Evolutionary conservation across 2,329 filamentous ascomycete genomes (phyloP).

Genomic region (Fusarium sublunatum): DNA sequence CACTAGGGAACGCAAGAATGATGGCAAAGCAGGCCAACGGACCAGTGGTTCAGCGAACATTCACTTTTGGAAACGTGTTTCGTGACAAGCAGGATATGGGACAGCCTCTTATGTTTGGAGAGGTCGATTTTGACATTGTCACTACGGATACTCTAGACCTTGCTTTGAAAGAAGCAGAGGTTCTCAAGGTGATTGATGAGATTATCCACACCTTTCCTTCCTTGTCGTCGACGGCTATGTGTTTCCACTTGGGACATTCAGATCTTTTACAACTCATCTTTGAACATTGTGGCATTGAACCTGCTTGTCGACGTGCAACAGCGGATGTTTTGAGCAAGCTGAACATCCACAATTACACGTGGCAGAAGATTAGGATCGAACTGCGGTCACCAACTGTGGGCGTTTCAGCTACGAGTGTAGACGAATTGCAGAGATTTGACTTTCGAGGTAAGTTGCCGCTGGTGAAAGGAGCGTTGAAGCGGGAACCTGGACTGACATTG

Average conservation of each 20-base stretch:
- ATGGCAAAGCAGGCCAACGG: conserved; percentile 77
- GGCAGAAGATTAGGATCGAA: conserved; percentile 85
- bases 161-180: conserved; percentile 90
- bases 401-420: conserved; percentile 87
- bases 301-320: conserved; percentile 73
- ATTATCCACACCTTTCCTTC: conserved; percentile 84
- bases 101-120: conserved; percentile 83
- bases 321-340: conserved; percentile 89
- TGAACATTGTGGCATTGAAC: conserved; percentile 84
- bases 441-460: conserved; percentile 74
- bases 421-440: conserved; percentile 90
- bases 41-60: conserved; percentile 77
- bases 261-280: conserved; percentile 89
- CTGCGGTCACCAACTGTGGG: conserved; percentile 84
- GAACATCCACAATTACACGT: conserved; percentile 82
- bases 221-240: conserved; percentile 77
- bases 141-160: conserved; percentile 83
- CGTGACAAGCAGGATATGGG: conserved; percentile 81
- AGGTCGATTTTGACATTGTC: conserved; percentile 97
- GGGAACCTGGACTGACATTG: conserved; percentile 30
- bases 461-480: not conserved
- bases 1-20: conserved; percentile 85
- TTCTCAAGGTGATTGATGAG: conserved; percentile 94
- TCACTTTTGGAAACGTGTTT: conserved; percentile 89
- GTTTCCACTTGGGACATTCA: conserved; percentile 90